These are phyloP conservation scores for Rhinocladiella similis DNA, from an alignment of 2,329 filamentous ascomycete genomes.

Conservation along the genomic window DNA sequence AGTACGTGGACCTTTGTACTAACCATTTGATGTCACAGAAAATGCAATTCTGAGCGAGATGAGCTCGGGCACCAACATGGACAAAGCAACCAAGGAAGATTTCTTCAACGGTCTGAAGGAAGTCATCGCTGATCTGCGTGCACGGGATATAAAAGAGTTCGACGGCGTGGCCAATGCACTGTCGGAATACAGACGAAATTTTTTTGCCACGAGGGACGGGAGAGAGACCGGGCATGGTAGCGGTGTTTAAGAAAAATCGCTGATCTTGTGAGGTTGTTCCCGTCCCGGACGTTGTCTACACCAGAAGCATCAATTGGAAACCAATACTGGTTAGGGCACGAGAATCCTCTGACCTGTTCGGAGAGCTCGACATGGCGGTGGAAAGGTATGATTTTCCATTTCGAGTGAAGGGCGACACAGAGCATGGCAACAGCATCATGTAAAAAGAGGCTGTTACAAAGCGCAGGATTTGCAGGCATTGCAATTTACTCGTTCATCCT, in stretches of 20 bases:
- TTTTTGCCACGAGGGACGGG: slow-evolving; percentile 19
- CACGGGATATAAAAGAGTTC: slow-evolving; percentile 52
- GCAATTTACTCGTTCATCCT: too few relatives aligned
- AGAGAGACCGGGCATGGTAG: background rate
- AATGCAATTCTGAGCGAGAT: slow-evolving; percentile 53
- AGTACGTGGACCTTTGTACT: slow-evolving; percentile 28
- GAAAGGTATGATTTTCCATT: too few relatives aligned
- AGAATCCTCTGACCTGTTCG: too few relatives aligned
- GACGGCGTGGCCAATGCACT: slow-evolving; percentile 50
- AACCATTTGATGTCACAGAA: slow-evolving; percentile 42
- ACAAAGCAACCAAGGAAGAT: slow-evolving; percentile 43
- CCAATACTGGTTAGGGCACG: background rate
- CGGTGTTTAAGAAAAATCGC: background rate
- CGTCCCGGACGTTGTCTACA: too few relatives aligned
- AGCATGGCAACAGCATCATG: too few relatives aligned
- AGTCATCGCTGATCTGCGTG: slow-evolving; percentile 51
- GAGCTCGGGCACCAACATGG: slow-evolving; percentile 48
- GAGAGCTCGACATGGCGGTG: too few relatives aligned
- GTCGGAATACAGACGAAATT: slow-evolving; percentile 49
- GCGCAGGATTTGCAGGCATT: too few relatives aligned
- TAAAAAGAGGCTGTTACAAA: too few relatives aligned
- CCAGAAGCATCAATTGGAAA: too few relatives aligned
- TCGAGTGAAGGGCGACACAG: too few relatives aligned
- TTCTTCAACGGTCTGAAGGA: slow-evolving; percentile 49
- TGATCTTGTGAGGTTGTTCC: background rate